Percentiles rank a stretch among this genome's conserved stretches.
phyloP scores from a whole-genome alignment of 2,329 filamentous ascomycete genomes.

The Sordariomycetes sp. region DNA sequence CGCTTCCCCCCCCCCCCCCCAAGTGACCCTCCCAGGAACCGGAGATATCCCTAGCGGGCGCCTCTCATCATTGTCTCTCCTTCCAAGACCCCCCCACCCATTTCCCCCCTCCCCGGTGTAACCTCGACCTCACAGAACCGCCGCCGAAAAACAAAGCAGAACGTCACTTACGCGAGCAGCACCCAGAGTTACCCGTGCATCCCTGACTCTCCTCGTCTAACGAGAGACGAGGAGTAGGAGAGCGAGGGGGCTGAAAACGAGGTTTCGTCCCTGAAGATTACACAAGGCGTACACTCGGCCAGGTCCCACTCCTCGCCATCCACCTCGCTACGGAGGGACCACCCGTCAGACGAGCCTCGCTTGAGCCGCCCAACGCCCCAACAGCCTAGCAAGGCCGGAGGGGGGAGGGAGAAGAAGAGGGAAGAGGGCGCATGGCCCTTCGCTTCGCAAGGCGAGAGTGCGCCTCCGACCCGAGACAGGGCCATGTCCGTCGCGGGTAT shows the following conservation, averaged over 20 bases:
- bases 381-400: not conserved
- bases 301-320: not conserved
- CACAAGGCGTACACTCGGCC: not conserved
- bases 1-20: not conserved
- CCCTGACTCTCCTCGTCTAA: not conserved
- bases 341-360: not conserved
- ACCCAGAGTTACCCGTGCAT: not conserved
- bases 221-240: not conserved
- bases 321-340: not conserved
- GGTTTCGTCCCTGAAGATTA: not conserved
- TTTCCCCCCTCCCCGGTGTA: no score
- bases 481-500: slow-evolving; percentile 4
- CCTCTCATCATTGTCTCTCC: not conserved
- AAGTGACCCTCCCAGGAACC: not conserved
- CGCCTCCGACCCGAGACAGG: not conserved
- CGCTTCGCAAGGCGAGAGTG: not conserved
- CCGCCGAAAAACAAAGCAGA: not conserved
- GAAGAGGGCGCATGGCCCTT: not conserved
- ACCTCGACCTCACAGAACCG: not conserved
- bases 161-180: not conserved
- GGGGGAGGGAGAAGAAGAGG: not conserved
- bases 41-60: not conserved
- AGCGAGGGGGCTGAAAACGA: not conserved
- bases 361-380: not conserved
- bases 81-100: not conserved